Evolutionary conservation across 805 yeast species (phyloP), one percentile per base, ranked within the genome.

Genomic region (Komagataella phaffii): DNA sequence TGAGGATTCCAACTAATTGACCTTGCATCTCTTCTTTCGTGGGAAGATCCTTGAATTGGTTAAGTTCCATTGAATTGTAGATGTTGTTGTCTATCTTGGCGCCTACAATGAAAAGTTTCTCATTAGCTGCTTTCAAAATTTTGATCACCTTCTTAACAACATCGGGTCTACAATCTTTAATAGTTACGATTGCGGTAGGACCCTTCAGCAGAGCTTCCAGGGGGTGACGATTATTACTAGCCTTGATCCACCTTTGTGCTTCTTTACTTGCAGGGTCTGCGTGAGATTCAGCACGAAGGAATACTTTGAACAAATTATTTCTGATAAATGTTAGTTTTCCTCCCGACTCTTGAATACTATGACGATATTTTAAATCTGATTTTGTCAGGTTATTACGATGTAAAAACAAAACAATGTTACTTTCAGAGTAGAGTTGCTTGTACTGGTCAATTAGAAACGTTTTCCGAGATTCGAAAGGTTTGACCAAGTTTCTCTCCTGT

Each of bases 371-470:
- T 53, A 75, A 77, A 56, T 93, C 98, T 12, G 67, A 59, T 57
- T 87, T 82, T 52, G 77, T 65, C 58, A 90, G 68, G 64, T 89
- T 89, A 64, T 88, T 88, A 70, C 88, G 91, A 69, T 93, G 99
- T 5, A 82, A 78, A 58, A 87, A 81, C 52, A 91, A 73, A 12
- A 90, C 72, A 47, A 90, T 80, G 44, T 87, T 81, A 64, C 80
- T 80, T 24, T 67, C 71, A 53, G 82, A 81, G 69, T 88, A 75
- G 55, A 88, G 64, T 55, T 83, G 69, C 54, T 87, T 79, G 72
- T 91, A 91, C 57, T 77, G 72, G 66, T 91, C 96, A 55, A 91
- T 73, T 56, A 91, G 72, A 59, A 80, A 89, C 0, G 97, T 89
- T 70, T 91, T 91, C 69, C 97, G 80, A 3, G 91, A 81, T 45